Evolutionary conservation across 192 early-diverging fungal genomes (phyloP).

Genomic region (Coemansia sp.): DNA sequence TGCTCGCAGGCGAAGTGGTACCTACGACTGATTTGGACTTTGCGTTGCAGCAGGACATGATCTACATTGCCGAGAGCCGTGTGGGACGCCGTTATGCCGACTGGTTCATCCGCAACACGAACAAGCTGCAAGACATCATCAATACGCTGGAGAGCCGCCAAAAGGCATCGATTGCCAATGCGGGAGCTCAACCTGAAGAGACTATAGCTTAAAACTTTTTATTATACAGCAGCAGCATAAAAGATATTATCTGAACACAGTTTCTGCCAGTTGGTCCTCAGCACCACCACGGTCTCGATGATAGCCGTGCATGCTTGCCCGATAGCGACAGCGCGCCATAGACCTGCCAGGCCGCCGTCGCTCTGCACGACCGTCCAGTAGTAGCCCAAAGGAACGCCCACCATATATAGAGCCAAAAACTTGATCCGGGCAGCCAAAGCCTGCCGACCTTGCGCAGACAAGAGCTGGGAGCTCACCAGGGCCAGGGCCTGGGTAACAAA

Average conservation of each 20-base stretch:
- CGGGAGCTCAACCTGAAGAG: constrained; percentile 18
- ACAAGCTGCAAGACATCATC: constrained; percentile 69
- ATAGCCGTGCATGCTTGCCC: constrained; percentile 34
- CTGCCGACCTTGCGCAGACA: constrained; percentile 58
- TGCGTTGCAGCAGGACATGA: constrained; percentile 90
- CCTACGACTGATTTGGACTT: constrained; percentile 88
- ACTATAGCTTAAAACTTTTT: neutral
- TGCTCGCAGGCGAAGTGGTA: constrained; percentile 81
- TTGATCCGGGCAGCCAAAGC: constrained; percentile 54
- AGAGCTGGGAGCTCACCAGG: constrained; percentile 58
- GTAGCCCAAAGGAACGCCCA: constrained; percentile 58
- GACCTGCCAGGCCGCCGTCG: constrained; percentile 59
- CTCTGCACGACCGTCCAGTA: constrained; percentile 49
- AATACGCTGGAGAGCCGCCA: constrained; percentile 40
- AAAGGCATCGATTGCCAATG: constrained; percentile 26
- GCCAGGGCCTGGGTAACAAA: constrained; percentile 45
- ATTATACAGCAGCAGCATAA: constrained; percentile 2
- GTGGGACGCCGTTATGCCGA: constrained; percentile 90
- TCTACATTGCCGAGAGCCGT: constrained; percentile 92
- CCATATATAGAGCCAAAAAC: constrained; percentile 45
- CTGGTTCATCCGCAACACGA: constrained; percentile 94
- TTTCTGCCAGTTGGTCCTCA: constrained; percentile 30
- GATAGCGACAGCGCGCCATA: constrained; percentile 61
- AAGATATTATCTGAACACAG: constrained; percentile 24
- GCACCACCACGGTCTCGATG: constrained; percentile 20